Conservation (phyloP, 331 rosid species). For the Arachis monticola region DNA sequence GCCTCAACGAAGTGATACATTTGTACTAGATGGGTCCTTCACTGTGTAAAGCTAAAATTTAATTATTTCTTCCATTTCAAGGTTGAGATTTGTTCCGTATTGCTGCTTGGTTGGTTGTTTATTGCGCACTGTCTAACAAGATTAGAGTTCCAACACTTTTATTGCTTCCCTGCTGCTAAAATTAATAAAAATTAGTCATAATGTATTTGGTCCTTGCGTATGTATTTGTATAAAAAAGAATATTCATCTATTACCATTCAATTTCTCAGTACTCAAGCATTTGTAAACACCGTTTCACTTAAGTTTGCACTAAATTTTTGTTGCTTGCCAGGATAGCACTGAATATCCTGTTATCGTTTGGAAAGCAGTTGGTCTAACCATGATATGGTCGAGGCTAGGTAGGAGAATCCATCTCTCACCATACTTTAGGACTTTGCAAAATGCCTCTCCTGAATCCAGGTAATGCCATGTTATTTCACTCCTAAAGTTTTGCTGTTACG, state of each 20-base stretch:
- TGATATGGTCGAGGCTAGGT: conserved; percentile 47
- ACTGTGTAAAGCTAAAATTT: no score
- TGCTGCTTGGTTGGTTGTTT: conserved; percentile 9
- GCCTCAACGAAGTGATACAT: not conserved
- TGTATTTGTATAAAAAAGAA: conserved; percentile 2
- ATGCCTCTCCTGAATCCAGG: conserved; percentile 35
- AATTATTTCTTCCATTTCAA: not conserved
- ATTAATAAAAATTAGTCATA: conserved; percentile 1
- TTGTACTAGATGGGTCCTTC: no score
- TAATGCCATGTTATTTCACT: conserved; percentile 22
- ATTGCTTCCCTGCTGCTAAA: conserved; percentile 7
- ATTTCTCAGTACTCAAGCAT: conserved; percentile 5
- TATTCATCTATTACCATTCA: not conserved
- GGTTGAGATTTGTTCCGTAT: not conserved
- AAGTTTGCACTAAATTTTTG: conserved; percentile 22
- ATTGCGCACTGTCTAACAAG: not conserved
- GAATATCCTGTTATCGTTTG: conserved; percentile 36
- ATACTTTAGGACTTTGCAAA: conserved; percentile 38
- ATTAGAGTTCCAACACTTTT: not conserved
- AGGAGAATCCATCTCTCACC: conserved; percentile 38
- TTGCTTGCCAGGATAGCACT: conserved; percentile 35
- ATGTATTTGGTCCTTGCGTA: not conserved
- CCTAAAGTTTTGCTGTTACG: not conserved
- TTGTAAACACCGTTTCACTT: conserved; percentile 16
- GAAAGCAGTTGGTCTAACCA: conserved; percentile 33